Evolutionary conservation across 352 stramenopile species (phyloP).

Genomic region (Pythium dissotocum): DNA sequence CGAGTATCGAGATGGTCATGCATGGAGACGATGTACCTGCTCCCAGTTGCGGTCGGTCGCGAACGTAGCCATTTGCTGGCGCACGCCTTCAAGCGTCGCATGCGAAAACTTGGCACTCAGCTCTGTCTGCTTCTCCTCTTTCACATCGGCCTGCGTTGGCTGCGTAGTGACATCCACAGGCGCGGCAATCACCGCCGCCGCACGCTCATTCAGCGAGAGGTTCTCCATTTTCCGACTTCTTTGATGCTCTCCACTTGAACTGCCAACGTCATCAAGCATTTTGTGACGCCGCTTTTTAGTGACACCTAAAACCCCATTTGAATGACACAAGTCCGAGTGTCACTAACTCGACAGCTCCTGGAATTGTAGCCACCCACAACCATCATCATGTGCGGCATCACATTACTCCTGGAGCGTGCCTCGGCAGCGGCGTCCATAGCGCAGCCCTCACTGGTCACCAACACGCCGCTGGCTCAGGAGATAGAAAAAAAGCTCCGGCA

Average conservation of each 20-base stretch:
- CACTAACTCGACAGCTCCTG: slow-evolving; percentile 2
- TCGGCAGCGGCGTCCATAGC: neutral
- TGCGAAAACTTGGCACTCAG: slow-evolving; percentile 15
- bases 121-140: neutral
- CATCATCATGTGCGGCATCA: slow-evolving; percentile 40
- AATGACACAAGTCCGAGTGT: neutral
- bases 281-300: slow-evolving; percentile 4
- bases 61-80: slow-evolving; percentile 29
- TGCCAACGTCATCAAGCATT: neutral
- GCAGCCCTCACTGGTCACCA: neutral
- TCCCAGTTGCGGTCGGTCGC: slow-evolving; percentile 34
- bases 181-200: slow-evolving; percentile 1
- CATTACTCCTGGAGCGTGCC: slow-evolving; percentile 28
- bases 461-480: slow-evolving; percentile 14
- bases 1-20: too few species aligned
- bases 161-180: neutral
- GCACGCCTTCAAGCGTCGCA: slow-evolving; percentile 31
- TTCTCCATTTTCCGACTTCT: slow-evolving; percentile 11
- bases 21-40: neutral
- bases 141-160: neutral
- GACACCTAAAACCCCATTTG: neutral
- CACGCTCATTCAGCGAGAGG: neutral
- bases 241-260: neutral
- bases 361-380: neutral
- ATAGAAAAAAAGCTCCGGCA: slow-evolving; percentile 24